Conservation (phyloP, 2,329 filamentous ascomycete genomes). For the Colletotrichum magnum region DNA sequence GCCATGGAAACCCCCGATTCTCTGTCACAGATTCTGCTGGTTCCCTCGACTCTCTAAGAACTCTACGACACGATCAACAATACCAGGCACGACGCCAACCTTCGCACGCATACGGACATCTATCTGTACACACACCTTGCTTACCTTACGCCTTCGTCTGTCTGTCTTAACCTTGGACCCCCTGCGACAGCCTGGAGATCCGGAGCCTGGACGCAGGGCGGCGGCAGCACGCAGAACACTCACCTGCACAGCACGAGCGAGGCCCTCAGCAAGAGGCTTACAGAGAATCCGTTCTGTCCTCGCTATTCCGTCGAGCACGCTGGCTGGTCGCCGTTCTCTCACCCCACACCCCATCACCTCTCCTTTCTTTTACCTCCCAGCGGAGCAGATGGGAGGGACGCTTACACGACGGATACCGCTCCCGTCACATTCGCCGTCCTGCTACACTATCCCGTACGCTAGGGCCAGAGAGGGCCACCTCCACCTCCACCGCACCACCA, state of each 20-base stretch:
- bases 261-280: no score
- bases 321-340: conserved; percentile 9
- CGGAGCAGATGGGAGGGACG: no score
- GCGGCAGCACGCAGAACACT: background rate
- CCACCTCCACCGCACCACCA: conserved; percentile 15
- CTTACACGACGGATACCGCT: background rate
- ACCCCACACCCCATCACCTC: conserved; percentile 2
- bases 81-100: conserved; percentile 12
- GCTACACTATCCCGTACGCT: background rate
- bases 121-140: background rate
- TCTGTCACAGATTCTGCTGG: conserved; percentile 17
- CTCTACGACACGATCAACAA: conserved; percentile 11
- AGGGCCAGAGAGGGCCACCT: conserved; percentile 34
- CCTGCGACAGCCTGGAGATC: background rate
- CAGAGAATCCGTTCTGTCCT: conserved; percentile 5
- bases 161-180: background rate
- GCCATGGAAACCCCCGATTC: conserved; percentile 31
- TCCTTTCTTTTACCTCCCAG: background rate
- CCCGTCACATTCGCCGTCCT: conserved; percentile 32
- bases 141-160: background rate
- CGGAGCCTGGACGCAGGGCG: background rate
- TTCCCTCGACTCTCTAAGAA: conserved; percentile 25
- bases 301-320: background rate
- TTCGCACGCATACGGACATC: background rate
- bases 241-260: no score